These are phyloP conservation scores for Aureobasidium musti DNA, from an alignment of 2,329 filamentous ascomycete genomes.

Conservation along the genomic window DNA sequence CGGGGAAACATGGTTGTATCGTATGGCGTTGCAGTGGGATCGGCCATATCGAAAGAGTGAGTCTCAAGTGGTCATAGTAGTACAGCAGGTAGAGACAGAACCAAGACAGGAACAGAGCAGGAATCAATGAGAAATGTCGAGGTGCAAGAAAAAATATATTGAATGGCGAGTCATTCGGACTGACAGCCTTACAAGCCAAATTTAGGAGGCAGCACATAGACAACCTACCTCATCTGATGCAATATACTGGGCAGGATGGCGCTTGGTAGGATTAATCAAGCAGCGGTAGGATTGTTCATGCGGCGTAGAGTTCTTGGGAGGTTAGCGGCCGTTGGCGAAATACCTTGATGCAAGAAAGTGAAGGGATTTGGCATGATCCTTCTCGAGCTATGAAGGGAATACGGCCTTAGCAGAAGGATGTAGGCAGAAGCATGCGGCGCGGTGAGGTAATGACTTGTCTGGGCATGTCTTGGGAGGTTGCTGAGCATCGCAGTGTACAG, in stretches of 20 bases:
- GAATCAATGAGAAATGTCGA: neutral
- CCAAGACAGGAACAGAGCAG: neutral
- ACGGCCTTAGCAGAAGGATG: neutral
- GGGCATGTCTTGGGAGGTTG: neutral
- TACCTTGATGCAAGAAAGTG: neutral
- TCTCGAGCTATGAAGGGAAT: neutral
- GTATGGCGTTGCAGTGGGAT: neutral
- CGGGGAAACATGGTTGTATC: neutral
- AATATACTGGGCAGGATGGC: too few species aligned
- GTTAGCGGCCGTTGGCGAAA: neutral
- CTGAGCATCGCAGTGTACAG: neutral
- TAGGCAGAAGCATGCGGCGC: neutral
- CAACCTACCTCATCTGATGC: neutral
- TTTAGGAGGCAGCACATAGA: neutral
- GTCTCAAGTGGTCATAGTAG: neutral
- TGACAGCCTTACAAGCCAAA: neutral
- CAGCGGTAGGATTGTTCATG: neutral
- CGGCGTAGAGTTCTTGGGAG: neutral
- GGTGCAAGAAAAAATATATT: neutral
- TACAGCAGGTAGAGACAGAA: neutral
- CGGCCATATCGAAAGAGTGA: neutral
- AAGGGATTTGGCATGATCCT: slow-evolving; percentile 1
- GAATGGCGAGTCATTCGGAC: neutral
- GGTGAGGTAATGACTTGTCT: slow-evolving; percentile 11
- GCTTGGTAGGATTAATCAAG: neutral